Evolutionary conservation across 768 basidiomycete genomes (phyloP), one percentile per base, ranked within the genome.

Genomic region (Dioszegia hungarica): DNA sequence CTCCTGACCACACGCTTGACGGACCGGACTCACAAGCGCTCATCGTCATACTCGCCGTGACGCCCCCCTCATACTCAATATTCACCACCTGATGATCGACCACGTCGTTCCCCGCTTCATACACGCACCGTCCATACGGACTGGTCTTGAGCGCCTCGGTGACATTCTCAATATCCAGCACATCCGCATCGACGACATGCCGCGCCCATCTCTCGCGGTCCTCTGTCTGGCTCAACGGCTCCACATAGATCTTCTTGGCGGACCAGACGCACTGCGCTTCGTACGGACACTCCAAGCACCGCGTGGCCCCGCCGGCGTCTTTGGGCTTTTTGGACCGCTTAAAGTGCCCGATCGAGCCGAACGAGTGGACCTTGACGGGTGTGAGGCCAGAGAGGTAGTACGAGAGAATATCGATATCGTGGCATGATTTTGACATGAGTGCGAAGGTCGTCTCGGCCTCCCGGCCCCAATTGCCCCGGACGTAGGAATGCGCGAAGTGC

Each of bases 31-130:
- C 39, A 63, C 61, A 66, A 27, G 90, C 90, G 45, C 89, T 82
- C 89, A 93, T 90, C 19, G 90, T 91, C 74, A 93, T 88, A 0
- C 88, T 88, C 12, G 82, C 88, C 0, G 90, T 92, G 27, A 83
- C 80, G 15, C 89, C 89, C 48, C 84, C 83, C 6, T 86, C 84
- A 73, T 89, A 93, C 67, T 91, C 87, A 54, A 93, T 76, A 72
- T 90, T 92, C 61, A 93, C 90, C 43, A 92, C 86, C 76, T 92
- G 90, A 63, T 93, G 85, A 75, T 93, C 90, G 66, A 87, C 89
- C 44, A 93, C 89, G 69, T 92, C 86, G 70, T 93, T 93, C 40
- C 81, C 79, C 51, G 83, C 81, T 70, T 90, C 89, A 72, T 93
- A 93, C 5, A 90, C 89, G 67, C 90, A 93, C 54, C 79, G 76